phyloP scores from a whole-genome alignment of 306 rosid genomes.

The Casuarina equisetifolia region DNA sequence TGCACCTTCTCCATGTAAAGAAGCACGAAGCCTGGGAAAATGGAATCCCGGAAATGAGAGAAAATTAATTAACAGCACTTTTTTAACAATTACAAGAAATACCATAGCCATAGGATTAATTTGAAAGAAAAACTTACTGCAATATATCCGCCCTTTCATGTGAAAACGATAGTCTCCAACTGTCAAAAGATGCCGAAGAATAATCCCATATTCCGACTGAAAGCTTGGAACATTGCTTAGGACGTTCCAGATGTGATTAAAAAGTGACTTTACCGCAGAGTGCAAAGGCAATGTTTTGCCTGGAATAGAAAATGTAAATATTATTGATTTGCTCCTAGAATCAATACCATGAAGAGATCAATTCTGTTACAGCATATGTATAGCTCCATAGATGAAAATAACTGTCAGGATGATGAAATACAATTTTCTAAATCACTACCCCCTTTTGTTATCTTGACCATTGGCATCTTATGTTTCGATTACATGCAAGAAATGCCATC shows the following conservation, averaged over 20 bases:
- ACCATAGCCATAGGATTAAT: conserved; percentile 8
- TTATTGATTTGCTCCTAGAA: conserved; percentile 1
- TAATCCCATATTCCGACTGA: conserved; percentile 76
- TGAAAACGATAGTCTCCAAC: conserved; percentile 78
- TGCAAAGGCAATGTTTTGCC: conserved; percentile 59
- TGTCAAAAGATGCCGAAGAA: conserved; percentile 73
- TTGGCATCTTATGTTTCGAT: background rate
- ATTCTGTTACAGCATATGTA: background rate
- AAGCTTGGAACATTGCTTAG: conserved; percentile 73
- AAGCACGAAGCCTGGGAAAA: conserved; percentile 58
- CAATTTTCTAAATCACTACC: background rate
- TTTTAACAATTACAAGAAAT: conserved; percentile 21
- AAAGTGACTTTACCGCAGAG: conserved; percentile 66
- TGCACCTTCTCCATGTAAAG: conserved; percentile 68
- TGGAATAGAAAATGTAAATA: conserved; percentile 32
- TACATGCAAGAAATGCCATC: background rate
- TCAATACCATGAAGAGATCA: conserved; percentile 1
- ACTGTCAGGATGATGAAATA: background rate
- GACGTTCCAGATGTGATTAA: conserved; percentile 75
- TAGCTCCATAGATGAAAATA: background rate
- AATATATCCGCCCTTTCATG: conserved; percentile 71
- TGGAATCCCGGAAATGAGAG: conserved; percentile 12
- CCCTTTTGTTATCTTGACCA: background rate
- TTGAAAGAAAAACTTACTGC: conserved; percentile 52
- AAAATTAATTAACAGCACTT: conserved; percentile 20